These are phyloP conservation scores for Diutina sp. DNA, from an alignment of 1,139 yeast genomes.

Conservation along the genomic window DNA sequence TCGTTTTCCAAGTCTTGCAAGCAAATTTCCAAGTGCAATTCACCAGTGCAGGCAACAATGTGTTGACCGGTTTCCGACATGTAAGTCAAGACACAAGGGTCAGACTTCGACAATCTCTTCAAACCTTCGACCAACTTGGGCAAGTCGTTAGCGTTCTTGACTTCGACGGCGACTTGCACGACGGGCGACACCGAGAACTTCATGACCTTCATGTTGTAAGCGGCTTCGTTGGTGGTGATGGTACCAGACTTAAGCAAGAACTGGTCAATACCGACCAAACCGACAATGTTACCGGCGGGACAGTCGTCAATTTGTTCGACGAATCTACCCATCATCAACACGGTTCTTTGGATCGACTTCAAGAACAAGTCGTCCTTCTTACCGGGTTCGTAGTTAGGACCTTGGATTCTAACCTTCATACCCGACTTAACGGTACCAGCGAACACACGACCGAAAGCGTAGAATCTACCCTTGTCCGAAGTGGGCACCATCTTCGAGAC, in stretches of 20 bases:
- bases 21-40: slow-evolving; percentile 98
- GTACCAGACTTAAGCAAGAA: slow-evolving; percentile 99
- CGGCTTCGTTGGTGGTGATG: slow-evolving; percentile 88
- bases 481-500: slow-evolving; percentile 99
- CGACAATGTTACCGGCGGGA: slow-evolving; percentile 99
- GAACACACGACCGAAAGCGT: slow-evolving; percentile 99
- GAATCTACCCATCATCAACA: slow-evolving; percentile 98
- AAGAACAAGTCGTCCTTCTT: slow-evolving; percentile 95
- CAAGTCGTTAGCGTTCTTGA: slow-evolving; percentile 97
- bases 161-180: slow-evolving; percentile 99
- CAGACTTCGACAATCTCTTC: slow-evolving; percentile 98
- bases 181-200: slow-evolving; percentile 99
- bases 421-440: slow-evolving; percentile 99
- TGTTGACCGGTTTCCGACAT: slow-evolving; percentile 98
- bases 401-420: slow-evolving; percentile 99
- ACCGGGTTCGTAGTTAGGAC: slow-evolving; percentile 99
- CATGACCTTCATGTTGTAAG: slow-evolving; percentile 99
- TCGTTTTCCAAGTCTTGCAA: slow-evolving; percentile 92
- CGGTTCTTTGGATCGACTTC: slow-evolving; percentile 98
- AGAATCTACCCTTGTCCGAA: slow-evolving; percentile 99
- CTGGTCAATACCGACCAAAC: slow-evolving; percentile 99
- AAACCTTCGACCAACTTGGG: slow-evolving; percentile 99
- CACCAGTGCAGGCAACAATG: slow-evolving; percentile 99
- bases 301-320: slow-evolving; percentile 98
- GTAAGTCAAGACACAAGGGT: slow-evolving; percentile 89